These are phyloP conservation scores for Saitozyma podzolica DNA, from an alignment of 768 basidiomycete species.

Conservation along the genomic window DNA sequence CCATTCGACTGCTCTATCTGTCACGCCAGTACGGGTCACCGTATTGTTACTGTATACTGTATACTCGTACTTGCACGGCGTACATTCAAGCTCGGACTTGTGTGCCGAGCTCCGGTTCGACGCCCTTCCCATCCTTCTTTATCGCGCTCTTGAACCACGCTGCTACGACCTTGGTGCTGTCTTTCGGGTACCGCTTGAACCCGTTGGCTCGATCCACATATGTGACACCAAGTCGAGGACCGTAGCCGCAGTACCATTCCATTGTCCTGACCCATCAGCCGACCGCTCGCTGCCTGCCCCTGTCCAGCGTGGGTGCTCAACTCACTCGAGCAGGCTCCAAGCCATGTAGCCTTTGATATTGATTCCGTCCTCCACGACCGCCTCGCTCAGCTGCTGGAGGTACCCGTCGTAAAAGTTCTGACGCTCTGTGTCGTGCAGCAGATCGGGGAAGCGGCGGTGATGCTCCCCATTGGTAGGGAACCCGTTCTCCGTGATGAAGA, in stretches of 20 bases:
- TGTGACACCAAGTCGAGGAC: slow-evolving; percentile 25
- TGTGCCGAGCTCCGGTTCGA: too few relatives aligned
- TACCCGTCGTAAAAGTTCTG: slow-evolving; percentile 40
- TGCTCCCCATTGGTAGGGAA: not conserved
- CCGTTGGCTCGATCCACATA: slow-evolving; percentile 28
- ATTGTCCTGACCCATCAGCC: not conserved
- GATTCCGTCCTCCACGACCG: slow-evolving; percentile 40
- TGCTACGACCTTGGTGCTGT: not conserved
- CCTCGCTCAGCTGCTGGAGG: slow-evolving; percentile 27
- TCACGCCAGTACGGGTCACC: too few relatives aligned
- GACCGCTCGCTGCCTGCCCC: too few relatives aligned
- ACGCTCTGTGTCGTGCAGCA: slow-evolving; percentile 37
- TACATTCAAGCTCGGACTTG: too few relatives aligned
- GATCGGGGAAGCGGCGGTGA: not conserved
- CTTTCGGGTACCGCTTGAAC: slow-evolving; percentile 33
- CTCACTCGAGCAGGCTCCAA: slow-evolving; percentile 33
- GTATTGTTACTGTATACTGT: too few relatives aligned
- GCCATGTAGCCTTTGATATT: slow-evolving; percentile 36
- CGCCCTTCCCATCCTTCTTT: too few relatives aligned
- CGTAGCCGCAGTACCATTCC: slow-evolving; percentile 21
- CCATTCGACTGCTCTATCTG: too few relatives aligned
- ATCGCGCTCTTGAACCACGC: too few relatives aligned
- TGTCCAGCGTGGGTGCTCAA: not conserved
- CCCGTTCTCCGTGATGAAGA: not conserved
- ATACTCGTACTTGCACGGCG: too few relatives aligned